Conservation (phyloP, 306 rosid genomes). For the Lathyrus aphaca region DNA sequence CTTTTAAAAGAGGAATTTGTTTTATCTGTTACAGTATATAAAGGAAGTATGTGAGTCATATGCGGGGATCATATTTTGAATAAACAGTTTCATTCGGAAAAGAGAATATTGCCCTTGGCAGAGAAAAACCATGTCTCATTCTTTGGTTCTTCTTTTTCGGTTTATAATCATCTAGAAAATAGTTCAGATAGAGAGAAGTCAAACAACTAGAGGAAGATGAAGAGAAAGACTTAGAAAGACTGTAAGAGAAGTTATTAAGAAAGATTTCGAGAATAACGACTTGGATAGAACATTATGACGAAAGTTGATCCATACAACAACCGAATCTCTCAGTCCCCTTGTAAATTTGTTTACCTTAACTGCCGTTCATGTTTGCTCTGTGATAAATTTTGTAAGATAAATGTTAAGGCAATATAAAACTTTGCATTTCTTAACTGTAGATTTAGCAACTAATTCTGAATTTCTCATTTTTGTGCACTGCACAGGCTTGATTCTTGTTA, state of each 20-base stretch:
- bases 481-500: conserved; percentile 5
- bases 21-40: background rate
- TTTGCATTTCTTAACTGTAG: background rate
- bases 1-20: background rate
- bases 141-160: too few relatives aligned
- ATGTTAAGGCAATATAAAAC: background rate
- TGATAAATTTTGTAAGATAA: conserved; percentile 20
- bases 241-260: too few relatives aligned
- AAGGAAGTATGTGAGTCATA: background rate
- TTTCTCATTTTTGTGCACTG: background rate
- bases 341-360: background rate
- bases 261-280: too few relatives aligned
- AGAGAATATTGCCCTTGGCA: too few relatives aligned
- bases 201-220: background rate
- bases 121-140: too few relatives aligned
- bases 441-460: background rate
- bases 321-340: background rate
- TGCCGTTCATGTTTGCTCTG: background rate
- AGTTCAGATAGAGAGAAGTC: too few relatives aligned
- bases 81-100: too few relatives aligned
- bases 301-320: background rate
- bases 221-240: background rate
- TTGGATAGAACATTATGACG: too few relatives aligned
- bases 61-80: background rate
- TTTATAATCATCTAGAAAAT: too few relatives aligned